These are phyloP conservation scores for Aspergillus phoenicis DNA, from an alignment of 2,329 filamentous ascomycete genomes.

Conservation along the genomic window DNA sequence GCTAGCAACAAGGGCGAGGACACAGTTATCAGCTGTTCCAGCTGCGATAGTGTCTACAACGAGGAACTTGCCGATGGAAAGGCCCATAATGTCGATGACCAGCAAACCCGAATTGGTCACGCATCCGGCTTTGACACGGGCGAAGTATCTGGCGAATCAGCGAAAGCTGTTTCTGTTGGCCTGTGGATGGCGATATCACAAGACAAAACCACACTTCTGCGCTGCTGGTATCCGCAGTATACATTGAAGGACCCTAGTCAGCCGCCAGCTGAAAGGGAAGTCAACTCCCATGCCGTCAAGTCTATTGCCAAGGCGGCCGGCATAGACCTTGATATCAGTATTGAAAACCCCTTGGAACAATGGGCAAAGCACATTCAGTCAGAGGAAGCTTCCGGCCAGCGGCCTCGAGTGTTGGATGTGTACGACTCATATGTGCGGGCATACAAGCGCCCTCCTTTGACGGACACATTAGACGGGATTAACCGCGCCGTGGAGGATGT, in stretches of 20 bases:
- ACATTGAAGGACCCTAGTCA: conserved; percentile 33
- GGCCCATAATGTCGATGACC: conserved; percentile 21
- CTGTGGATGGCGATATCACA: conserved; percentile 45
- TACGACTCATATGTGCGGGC: conserved; percentile 45
- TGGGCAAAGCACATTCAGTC: conserved; percentile 52
- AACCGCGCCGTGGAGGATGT: conserved; percentile 33
- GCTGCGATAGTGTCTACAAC: conserved; percentile 78
- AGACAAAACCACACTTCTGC: conserved; percentile 68
- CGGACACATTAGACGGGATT: conserved; percentile 36
- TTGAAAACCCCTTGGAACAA: conserved; percentile 60
- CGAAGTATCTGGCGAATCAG: conserved; percentile 21
- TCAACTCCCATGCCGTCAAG: conserved; percentile 68
- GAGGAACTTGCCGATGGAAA: conserved; percentile 73
- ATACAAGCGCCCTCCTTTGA: conserved; percentile 43
- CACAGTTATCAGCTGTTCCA: conserved; percentile 72
- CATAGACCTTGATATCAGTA: conserved; percentile 69
- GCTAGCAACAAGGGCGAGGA: conserved; percentile 81
- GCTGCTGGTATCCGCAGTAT: conserved; percentile 66
- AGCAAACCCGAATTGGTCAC: conserved; percentile 6
- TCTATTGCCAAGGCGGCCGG: conserved; percentile 51
- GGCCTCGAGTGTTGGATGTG: conserved; percentile 40
- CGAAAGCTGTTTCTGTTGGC: conserved; percentile 39
- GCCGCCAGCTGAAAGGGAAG: conserved; percentile 42
- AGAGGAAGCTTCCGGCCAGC: conserved; percentile 28
- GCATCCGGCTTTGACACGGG: conserved; percentile 30